Base-by-base conservation (phyloP, 2,329 filamentous ascomycete species). In the Fusarium proliferatum region DNA sequence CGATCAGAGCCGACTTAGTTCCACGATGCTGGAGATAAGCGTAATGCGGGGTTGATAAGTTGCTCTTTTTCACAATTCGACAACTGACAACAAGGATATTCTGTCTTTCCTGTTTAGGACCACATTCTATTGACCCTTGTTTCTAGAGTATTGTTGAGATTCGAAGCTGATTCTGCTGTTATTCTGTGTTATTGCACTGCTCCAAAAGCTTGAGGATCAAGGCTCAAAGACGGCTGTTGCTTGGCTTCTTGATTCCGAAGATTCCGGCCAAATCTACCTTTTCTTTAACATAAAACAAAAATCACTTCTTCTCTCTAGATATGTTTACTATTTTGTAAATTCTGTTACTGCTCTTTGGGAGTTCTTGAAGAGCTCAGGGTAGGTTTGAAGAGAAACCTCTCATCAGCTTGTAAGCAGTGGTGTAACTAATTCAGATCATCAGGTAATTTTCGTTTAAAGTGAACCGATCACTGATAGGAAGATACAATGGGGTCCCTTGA, bases 21-120 rank as follows among this genome's bases (percentile, higher is more conserved):
- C 41, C 48, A 67, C 60, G 65, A 53, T 49, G 42, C 51, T 21
- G 45, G 68, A 45, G 64, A 69, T 90, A 89, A 64, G 70, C 34
- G 30, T 19, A 49, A 67, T 71, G 71, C 71, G 71, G 71, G 71
- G 71, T 74, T 72, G 63, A 57, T 65, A 66, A 67, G 42, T 69
- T 56, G 26, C 56, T 63, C 34, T 28, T 64, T 69, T 28, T 45
- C 38, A 45, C n/a, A 28, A 28, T 12, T 39, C 28, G 21, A 53
- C 16, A 39, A 39, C 48, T 55, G 16, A 17, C 42, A 70, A 38
- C 34, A 58, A 60, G 57, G 34, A 71, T 19, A 57, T 49, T 21
- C n/a, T 39, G 42, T 65, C 10, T 34, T 38, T 9, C 26, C n/a
- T 30, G 11, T 69, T 33, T 41, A 30, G 51, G 34, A 15, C 2